Base-by-base conservation (phyloP, 768 basidiomycete genomes). In the Ramaria sp. region DNA sequence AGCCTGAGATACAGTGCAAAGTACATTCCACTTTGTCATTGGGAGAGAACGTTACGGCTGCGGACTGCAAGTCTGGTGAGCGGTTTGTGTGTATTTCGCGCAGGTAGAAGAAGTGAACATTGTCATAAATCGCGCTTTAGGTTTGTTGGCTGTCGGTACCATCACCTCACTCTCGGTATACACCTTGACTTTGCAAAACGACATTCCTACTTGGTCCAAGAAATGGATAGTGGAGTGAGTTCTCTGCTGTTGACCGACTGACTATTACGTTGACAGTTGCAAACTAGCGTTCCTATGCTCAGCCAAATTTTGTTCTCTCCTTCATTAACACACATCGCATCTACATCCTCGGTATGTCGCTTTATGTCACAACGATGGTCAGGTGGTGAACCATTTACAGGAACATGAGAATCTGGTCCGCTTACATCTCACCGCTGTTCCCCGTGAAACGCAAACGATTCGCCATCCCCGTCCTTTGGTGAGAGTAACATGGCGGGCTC, bases 21-120 rank as follows among this genome's bases (percentile, higher is more conserved):
- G 78, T 92, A 7, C 91, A 93, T 66, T 91, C 91, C 2, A 86
- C 88, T 19, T 75, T 92, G 4, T 63, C 78, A n/a, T 76, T 89
- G 45, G 78, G 82, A 1, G 75, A 79, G 46, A 72, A 65, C 5
- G 75, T 91, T 22, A 83, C 81, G 4, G 71, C 84, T 9, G 66
- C 91, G 52, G 85, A 86, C 66, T 87, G 81, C 65, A 82, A 78
- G 71, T 84, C 85, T 60, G 90, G 90, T 90, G 72, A 47, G 43
- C n/a, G 11, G 31, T 17, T 15, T 51, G 62, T 59, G 51, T 34
- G 33, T 34, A 37, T 15, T 30, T 19, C 30, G 43, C 31, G 57
- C 56, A 48, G 22, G 46, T 42, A 33, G 17, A 24, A 4, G 43
- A 0, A 27, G 12, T 58, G 13, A 7, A 38, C 54, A 45, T 42